phyloP scores from a whole-genome alignment of 345 rosid genomes.

The Ceriops decandra region DNA sequence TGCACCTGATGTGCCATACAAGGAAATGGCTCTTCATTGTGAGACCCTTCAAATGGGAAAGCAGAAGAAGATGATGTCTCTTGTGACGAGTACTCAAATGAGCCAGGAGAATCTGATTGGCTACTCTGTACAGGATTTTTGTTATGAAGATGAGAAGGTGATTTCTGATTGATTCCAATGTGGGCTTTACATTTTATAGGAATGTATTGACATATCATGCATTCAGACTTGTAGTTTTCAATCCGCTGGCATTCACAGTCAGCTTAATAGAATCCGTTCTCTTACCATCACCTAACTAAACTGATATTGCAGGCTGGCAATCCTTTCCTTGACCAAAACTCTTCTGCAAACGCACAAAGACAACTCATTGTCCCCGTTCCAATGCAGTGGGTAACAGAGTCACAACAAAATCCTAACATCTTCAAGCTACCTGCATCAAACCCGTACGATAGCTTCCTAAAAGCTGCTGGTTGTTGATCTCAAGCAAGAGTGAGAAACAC shows the following conservation, averaged over 20 bases:
- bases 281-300: conserved; percentile 1
- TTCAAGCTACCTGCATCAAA: conserved; percentile 57
- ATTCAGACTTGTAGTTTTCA: neutral
- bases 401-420: conserved; percentile 36
- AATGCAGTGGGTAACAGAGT: conserved; percentile 38
- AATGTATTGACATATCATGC: neutral
- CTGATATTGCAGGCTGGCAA: conserved; percentile 47
- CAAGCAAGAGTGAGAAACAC: neutral
- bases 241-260: neutral
- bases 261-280: neutral
- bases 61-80: conserved; percentile 81
- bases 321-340: conserved; percentile 42
- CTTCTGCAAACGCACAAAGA: conserved; percentile 18
- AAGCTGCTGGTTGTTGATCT: conserved; percentile 75
- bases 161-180: conserved; percentile 26
- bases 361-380: conserved; percentile 17
- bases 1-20: conserved; percentile 72
- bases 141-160: conserved; percentile 28
- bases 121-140: conserved; percentile 27
- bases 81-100: conserved; percentile 54
- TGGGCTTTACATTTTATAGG: neutral
- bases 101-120: conserved; percentile 48
- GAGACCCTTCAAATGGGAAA: conserved; percentile 78
- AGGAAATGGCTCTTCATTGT: conserved; percentile 81
- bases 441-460: conserved; percentile 66